phyloP scores from a whole-genome alignment of 1,284 basidiomycete genomes.

The Fomitiporia mediterranea region DNA sequence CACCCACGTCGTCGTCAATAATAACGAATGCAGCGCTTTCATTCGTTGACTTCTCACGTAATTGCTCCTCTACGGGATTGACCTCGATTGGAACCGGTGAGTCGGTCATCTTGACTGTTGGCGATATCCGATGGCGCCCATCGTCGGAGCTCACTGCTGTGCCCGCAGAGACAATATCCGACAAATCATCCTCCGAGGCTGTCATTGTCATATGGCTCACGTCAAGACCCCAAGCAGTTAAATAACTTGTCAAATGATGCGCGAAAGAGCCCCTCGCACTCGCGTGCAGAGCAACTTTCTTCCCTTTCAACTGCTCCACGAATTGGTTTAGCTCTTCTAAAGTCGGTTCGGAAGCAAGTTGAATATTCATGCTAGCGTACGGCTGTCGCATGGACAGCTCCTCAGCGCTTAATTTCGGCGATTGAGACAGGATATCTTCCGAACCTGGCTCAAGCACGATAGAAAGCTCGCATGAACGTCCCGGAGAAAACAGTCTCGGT shows the following conservation, averaged over 20 bases:
- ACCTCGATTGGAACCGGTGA: slow-evolving; percentile 14
- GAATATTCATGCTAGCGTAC: slow-evolving; percentile 36
- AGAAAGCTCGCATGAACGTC: slow-evolving; percentile 50
- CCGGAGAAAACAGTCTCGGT: slow-evolving; percentile 37
- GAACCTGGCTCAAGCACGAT: slow-evolving; percentile 54
- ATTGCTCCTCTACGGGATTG: slow-evolving; percentile 14
- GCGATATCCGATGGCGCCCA: slow-evolving; percentile 7
- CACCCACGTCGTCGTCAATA: slow-evolving; percentile 83
- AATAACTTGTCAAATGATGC: slow-evolving; percentile 83
- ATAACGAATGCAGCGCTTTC: slow-evolving; percentile 58
- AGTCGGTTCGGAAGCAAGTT: slow-evolving; percentile 64
- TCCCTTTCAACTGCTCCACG: slow-evolving; percentile 75
- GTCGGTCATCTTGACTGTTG: slow-evolving; percentile 18
- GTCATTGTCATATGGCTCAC: slow-evolving; percentile 76
- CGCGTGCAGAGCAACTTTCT: slow-evolving; percentile 78
- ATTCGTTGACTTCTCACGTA: not conserved
- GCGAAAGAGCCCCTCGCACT: slow-evolving; percentile 81
- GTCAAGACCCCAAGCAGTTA: slow-evolving; percentile 93
- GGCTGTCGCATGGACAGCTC: slow-evolving; percentile 46
- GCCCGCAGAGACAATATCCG: slow-evolving; percentile 1
- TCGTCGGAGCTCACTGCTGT: slow-evolving; percentile 19
- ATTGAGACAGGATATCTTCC: slow-evolving; percentile 30
- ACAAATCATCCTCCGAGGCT: slow-evolving; percentile 36
- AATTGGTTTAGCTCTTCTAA: slow-evolving; percentile 74
- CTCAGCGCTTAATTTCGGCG: slow-evolving; percentile 30